These are phyloP conservation scores for Candida ficus DNA, from an alignment of 805 yeast genomes.

Conservation along the genomic window DNA sequence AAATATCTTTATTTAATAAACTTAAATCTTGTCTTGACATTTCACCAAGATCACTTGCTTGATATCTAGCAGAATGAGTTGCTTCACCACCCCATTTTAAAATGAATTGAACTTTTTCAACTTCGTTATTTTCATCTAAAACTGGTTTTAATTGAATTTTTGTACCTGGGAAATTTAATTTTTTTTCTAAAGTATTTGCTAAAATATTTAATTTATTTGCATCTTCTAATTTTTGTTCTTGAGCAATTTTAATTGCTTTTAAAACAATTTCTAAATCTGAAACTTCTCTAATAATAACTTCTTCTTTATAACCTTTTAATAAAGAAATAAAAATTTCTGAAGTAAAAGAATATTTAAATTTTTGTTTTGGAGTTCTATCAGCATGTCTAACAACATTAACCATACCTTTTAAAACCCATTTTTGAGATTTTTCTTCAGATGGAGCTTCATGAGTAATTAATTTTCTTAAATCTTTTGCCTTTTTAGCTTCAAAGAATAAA, in stretches of 20 bases:
- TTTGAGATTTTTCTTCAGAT: conserved; percentile 49
- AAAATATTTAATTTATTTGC: conserved; percentile 68
- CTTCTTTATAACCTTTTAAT: conserved; percentile 91
- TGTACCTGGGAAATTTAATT: conserved; percentile 89
- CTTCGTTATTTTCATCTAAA: conserved; percentile 57
- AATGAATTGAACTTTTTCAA: conserved; percentile 93
- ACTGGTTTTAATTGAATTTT: conserved; percentile 94
- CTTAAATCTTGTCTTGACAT: conserved; percentile 90
- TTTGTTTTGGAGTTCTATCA: conserved; percentile 97
- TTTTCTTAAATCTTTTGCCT: conserved; percentile 36
- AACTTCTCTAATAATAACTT: conserved; percentile 88
- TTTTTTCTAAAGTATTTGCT: conserved; percentile 80
- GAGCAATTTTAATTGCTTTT: conserved; percentile 78
- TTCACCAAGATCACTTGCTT: conserved; percentile 93
- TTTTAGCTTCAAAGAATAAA: conserved; percentile 62
- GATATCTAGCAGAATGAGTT: conserved; percentile 93
- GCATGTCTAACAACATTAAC: conserved; percentile 94
- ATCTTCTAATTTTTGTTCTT: conserved; percentile 76
- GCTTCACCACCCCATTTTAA: conserved; percentile 99
- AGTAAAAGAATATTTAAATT: conserved; percentile 90
- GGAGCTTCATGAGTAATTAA: conserved; percentile 31
- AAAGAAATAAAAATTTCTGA: conserved; percentile 81
- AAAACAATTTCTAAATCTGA: conserved; percentile 81
- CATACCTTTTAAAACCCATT: conserved; percentile 94
- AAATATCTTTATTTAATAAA: conserved; percentile 75